A percentile compares a stretch with the other conserved stretches of the same genome.
phyloP scores from a whole-genome alignment of 306 rosid genomes.

The Potentilla sterilis region DNA sequence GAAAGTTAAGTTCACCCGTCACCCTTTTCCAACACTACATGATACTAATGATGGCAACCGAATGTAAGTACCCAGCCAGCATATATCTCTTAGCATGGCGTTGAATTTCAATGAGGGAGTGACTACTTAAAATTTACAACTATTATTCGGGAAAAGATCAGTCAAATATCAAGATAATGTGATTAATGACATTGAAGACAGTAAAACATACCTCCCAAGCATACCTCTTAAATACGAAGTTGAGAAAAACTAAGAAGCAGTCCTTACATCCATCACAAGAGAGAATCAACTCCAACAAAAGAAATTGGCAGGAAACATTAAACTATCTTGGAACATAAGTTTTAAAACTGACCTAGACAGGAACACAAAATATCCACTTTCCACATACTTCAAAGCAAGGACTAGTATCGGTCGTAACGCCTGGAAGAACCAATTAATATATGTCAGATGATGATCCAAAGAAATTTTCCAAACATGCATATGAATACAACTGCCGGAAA shows the following conservation, averaged over 20 bases:
- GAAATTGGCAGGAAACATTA: constrained; percentile 22
- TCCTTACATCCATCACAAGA: constrained; percentile 39
- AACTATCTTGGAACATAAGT: constrained; percentile 39
- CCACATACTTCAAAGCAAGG: constrained; percentile 27
- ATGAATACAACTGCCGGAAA: background rate
- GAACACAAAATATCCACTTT: constrained; percentile 31
- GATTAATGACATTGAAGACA: constrained; percentile 9
- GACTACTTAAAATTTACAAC: constrained; percentile 20
- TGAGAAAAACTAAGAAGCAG: constrained; percentile 50
- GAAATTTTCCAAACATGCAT: background rate
- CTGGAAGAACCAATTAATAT: constrained; percentile 36
- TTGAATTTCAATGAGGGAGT: background rate
- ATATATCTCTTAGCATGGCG: background rate
- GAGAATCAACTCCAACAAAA: constrained; percentile 37
- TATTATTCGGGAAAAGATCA: constrained; percentile 18
- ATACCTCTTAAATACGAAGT: constrained; percentile 44
- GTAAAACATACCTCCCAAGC: constrained; percentile 47
- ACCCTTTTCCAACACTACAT: constrained; percentile 7
- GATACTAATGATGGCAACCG: constrained; percentile 3
- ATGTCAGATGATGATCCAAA: constrained; percentile 10
- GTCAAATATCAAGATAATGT: constrained; percentile 31
- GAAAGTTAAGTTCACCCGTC: background rate
- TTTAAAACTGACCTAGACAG: constrained; percentile 47
- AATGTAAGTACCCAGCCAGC: background rate
- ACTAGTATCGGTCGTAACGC: constrained; percentile 79